phyloP scores from a whole-genome alignment of 2,329 filamentous ascomycete species.

The Neonectria punicea region DNA sequence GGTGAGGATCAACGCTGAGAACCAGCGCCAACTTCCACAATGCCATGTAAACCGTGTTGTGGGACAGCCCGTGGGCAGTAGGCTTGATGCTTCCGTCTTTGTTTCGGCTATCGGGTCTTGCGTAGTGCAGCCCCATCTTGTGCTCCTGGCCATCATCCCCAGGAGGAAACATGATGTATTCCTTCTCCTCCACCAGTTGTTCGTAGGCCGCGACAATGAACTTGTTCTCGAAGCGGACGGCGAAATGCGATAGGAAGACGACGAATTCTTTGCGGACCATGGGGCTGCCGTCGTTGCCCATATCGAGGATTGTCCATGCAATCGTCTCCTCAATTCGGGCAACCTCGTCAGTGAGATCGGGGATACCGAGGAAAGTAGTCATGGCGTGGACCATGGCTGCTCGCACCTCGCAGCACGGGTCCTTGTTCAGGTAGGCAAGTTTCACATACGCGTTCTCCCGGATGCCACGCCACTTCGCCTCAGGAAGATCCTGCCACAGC shows the following conservation, averaged over 20 bases:
- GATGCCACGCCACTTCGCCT: constrained; percentile 97
- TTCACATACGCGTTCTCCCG: constrained; percentile 85
- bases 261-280: constrained; percentile 94
- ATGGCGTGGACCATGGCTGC: constrained; percentile 93
- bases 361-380: constrained; percentile 93
- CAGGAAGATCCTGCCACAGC: constrained; percentile 89
- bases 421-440: constrained; percentile 82
- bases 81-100: constrained; percentile 68
- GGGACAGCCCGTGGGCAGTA: constrained; percentile 71
- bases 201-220: constrained; percentile 94
- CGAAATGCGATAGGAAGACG: constrained; percentile 92
- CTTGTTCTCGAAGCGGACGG: constrained; percentile 89
- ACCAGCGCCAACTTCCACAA: constrained; percentile 95
- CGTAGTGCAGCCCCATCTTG: constrained; percentile 72
- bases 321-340: constrained; percentile 91
- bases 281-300: constrained; percentile 93
- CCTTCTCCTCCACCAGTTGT: constrained; percentile 85
- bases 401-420: constrained; percentile 90
- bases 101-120: constrained; percentile 65
- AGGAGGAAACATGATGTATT: constrained; percentile 69
- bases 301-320: constrained; percentile 87
- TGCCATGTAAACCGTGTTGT: constrained; percentile 91
- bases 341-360: constrained; percentile 90
- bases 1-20: constrained; percentile 92
- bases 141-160: constrained; percentile 66